Evolutionary conservation across 345 rosid species (phyloP), one percentile per base, ranked within the genome.

Genomic region (Syzygium aromaticum): DNA sequence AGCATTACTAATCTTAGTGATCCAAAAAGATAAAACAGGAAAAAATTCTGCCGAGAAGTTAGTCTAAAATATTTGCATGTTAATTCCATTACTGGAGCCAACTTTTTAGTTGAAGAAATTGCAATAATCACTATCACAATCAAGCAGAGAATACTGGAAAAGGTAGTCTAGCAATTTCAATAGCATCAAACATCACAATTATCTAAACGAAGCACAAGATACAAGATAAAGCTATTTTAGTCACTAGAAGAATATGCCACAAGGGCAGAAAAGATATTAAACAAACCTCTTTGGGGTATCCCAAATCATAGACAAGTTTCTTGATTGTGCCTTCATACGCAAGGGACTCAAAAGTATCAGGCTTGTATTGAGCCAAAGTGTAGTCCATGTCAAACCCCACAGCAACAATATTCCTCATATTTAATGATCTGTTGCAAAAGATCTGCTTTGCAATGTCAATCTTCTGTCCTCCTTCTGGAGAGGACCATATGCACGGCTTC

Each of bases 351-450:
- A 98, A 98, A 78, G 99, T 96, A 86, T 95, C 99, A 52, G 99
- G 94, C 87, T 93, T 98, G 92, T 98, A 98, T 87, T 98, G 99
- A 43, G 99, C 99, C 91, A 96, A 92, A 33, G 99, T 98, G 90
- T 98, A 98, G 90, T 98, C 99, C 99, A 98, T 98, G 91, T 98
- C 99, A 91, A 98, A 96, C 59, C 99, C 99, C 61, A 98, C 95
- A 27, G 99, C 98, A 40, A 95, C 90, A 22, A 95, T 95, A 90
- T 92, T 98, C 93, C 89, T 98, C 99, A 98, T 98, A 90, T 98
- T 96, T 91, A 98, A 90, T 64, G 99, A 94, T 90, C 99, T 94
- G 89, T 96, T 98, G 94, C 99, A 98, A 88, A 98, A 98, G 61
- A 98, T 98, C 89, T 94, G 98, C 53, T 94, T 96, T 86, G 94